Evolutionary conservation across 2,329 filamentous ascomycete species (phyloP).

Genomic region (Aspergillus carbonarius): DNA sequence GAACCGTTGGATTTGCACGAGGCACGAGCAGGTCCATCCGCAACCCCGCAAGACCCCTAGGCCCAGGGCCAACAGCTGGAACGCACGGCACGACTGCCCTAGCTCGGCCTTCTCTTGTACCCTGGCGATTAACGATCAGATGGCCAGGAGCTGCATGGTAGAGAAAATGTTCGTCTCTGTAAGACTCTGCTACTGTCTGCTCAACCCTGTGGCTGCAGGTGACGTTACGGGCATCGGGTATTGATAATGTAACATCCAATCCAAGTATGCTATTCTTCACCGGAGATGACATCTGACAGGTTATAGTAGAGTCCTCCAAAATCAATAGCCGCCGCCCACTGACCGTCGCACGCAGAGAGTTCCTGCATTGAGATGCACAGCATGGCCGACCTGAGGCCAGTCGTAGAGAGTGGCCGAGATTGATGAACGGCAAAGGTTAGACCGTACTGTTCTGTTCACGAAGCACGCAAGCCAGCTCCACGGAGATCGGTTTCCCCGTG

Average conservation of each 20-base stretch:
- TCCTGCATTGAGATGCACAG: slow-evolving; percentile 5
- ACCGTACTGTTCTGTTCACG: background rate
- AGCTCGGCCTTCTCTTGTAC: background rate
- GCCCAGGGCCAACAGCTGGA: background rate
- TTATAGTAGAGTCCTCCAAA: background rate
- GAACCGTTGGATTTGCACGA: background rate
- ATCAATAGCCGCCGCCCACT: slow-evolving; percentile 1
- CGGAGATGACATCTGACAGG: background rate
- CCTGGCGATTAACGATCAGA: slow-evolving; percentile 4
- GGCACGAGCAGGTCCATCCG: background rate
- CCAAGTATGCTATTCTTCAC: background rate
- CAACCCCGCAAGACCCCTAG: background rate
- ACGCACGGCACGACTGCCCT: background rate
- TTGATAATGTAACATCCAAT: background rate
- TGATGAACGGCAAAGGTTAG: background rate
- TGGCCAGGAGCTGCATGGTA: background rate
- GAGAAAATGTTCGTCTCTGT: background rate
- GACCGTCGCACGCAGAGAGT: background rate
- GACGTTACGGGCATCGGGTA: background rate
- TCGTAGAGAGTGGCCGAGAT: background rate
- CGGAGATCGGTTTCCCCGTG: slow-evolving; percentile 4
- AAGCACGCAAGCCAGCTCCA: background rate
- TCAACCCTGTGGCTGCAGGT: background rate
- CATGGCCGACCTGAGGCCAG: slow-evolving; percentile 1
- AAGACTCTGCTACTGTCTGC: background rate